Conservation (phyloP, 306 rosid species). For the Hippophae tibetana region DNA sequence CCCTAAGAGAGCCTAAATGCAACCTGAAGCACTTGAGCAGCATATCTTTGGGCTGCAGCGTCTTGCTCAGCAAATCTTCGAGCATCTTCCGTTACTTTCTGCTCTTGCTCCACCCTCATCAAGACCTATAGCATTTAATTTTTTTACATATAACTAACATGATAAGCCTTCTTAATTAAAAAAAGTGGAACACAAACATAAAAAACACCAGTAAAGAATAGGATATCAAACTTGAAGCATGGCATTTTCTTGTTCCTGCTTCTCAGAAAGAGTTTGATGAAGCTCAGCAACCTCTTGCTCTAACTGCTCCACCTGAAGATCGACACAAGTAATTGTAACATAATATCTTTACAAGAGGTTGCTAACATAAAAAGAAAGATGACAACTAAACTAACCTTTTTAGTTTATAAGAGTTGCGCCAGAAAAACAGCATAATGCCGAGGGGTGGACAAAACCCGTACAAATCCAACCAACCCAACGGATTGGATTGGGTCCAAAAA, state of each 20-base stretch:
- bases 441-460: too few relatives aligned
- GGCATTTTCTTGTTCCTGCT: conserved; percentile 93
- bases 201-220: conserved; percentile 9
- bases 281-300: conserved; percentile 79
- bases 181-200: conserved; percentile 3
- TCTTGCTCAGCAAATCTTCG: conserved; percentile 96
- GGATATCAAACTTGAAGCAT: conserved; percentile 72
- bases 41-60: conserved; percentile 91
- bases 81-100: conserved; percentile 93
- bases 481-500: too few relatives aligned
- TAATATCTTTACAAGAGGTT: background rate
- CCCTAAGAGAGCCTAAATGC: background rate
- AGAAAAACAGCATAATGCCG: too few relatives aligned
- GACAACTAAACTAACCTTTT: too few relatives aligned
- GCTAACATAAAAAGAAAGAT: background rate
- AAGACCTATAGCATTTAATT: conserved; percentile 49
- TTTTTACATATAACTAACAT: background rate
- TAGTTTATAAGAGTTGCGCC: too few relatives aligned
- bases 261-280: conserved; percentile 67
- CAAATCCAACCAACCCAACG: too few relatives aligned
- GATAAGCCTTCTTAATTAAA: conserved; percentile 13
- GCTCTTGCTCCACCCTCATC: conserved; percentile 99
- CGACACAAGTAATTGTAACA: background rate
- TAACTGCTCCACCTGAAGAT: conserved; percentile 79
- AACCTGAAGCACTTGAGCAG: conserved; percentile 97